Evolutionary conservation across 1,139 yeast genomes (phyloP), one percentile per base, ranked within the genome.

Genomic region (Cylindricascospora bacillispora): DNA sequence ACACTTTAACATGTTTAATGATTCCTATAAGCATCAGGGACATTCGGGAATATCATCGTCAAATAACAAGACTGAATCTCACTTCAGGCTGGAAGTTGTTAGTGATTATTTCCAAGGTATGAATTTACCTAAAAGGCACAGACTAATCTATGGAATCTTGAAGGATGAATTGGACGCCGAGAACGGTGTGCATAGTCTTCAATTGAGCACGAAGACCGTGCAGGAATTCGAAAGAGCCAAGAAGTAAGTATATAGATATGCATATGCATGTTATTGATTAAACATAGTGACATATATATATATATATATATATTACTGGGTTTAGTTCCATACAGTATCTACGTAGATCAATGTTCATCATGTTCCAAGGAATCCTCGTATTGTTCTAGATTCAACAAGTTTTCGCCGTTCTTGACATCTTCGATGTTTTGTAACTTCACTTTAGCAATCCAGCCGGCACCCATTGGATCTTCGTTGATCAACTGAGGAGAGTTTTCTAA

Each of bases 381-480:
- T 36, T 68, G 72, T 36, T 70, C 80, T 42, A 66, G 65, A 38
- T 61, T 56, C 53, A 71, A 55, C 36, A 73, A 54, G 10, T 56
- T 60, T 13, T 60, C 68, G 3, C 40, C 26, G 16, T 38, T 28
- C 15, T 43, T 45, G 31, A 51, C 29, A 17, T 40, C 45, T 13
- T 39, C 45, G 13, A 61, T 43, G 34, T 62, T 67, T 24, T 44
- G 52, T 16, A 54, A 40, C 27, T 52, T 43, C 14, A 52, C 36
- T 60, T 83, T 82, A 36, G 82, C 82, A 43, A 89, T 71, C 95
- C 95, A 89, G 21, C 93, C 97, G 36, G 73, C 75, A 34, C 95
- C 95, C 73, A 80, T 67, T 32, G 98, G 95, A 51, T 85, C 95
- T 40, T 64, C 59, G 62, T 86, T 89, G 49, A 92, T 73, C 45